Evolutionary conservation across 2,329 filamentous ascomycete species (phyloP).

Genomic region (Lasiodiplodia citricola): DNA sequence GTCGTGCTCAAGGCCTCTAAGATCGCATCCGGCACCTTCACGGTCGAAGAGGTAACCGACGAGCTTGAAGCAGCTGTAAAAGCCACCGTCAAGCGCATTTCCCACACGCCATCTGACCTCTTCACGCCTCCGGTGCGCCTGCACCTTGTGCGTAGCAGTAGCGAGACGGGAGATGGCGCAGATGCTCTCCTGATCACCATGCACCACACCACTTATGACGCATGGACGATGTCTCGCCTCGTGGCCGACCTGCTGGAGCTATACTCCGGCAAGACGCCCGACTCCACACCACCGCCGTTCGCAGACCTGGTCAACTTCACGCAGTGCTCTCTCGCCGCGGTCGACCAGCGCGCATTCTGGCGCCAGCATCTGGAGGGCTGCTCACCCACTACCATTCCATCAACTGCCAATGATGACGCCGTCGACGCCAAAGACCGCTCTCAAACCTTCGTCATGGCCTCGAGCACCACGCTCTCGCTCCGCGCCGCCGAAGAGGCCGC

Average conservation of each 20-base stretch:
- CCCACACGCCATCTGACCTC: slow-evolving; percentile 37
- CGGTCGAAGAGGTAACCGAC: slow-evolving; percentile 29
- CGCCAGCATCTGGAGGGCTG: slow-evolving; percentile 5
- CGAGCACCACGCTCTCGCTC: slow-evolving; percentile 34
- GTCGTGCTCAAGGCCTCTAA: slow-evolving; percentile 37
- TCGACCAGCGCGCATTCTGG: slow-evolving; percentile 22
- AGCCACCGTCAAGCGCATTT: slow-evolving; percentile 33
- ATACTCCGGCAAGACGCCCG: slow-evolving; percentile 30
- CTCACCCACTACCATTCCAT: not conserved
- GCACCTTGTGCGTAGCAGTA: slow-evolving; percentile 34
- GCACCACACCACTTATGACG: slow-evolving; percentile 46
- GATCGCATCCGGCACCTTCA: slow-evolving; percentile 32
- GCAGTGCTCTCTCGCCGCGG: slow-evolving; percentile 23
- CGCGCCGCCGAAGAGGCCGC: slow-evolving; percentile 32
- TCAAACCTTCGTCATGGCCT: slow-evolving; percentile 33
- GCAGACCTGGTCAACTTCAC: slow-evolving; percentile 33
- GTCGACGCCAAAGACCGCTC: not conserved
- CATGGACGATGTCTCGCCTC: slow-evolving; percentile 43
- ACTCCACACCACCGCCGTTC: slow-evolving; percentile 10
- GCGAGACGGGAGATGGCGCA: slow-evolving; percentile 33
- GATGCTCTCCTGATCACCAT: slow-evolving; percentile 41
- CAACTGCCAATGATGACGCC: not conserved
- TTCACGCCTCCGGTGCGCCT: slow-evolving; percentile 40
- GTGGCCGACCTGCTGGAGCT: slow-evolving; percentile 38
- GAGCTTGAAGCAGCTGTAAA: slow-evolving; percentile 30